Base-by-base conservation (phyloP, 176 grass and related monocot genomes). In the Sorghum bicolor region DNA sequence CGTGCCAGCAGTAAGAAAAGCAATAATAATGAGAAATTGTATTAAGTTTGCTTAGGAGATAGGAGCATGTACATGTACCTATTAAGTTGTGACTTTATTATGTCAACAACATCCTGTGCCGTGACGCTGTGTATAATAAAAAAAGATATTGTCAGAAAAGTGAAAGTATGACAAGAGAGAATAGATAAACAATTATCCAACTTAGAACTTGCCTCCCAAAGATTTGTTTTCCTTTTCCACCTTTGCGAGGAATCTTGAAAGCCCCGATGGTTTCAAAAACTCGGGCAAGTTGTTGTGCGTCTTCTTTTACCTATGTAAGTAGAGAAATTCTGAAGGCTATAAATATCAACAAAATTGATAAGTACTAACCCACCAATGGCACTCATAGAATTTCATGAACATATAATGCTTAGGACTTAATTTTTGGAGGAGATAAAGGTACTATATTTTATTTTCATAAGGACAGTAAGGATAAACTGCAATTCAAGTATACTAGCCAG, bases 221-320 rank as follows among this genome's bases (percentile, higher is more conserved):
- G 32, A 98, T 98, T 47, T 91, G 91, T 39, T 98, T 98, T 73
- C 91, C 91, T 87, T 93, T 92, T 68, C 87, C 85, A 60, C 93
- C 87, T 90, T 98, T 98, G 29, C 96, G 92, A 34, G 84, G 85
- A 58, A 98, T 83, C 87, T 98, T 98, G 84, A 98, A 98, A 28
- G 93, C 87, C 28, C 96, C 93, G 4, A 98, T 88, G 8, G 96
- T 90, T 74, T 98, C 91, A 32, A 98, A 90, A 15, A 98, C 82
- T 63, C 88, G 79, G 2, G 96, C 91, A 58, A 98, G 89, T 72
- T 98, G 93, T 29, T 95, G 87, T 52, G 93, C 91, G 39, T 93
- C 96, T 83, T 98, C 96, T 92, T 92, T 90, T 32, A 98, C 96
- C 96, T 98, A 80, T 83, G 52, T 79, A 88, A 84, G 66, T 6